Evolutionary conservation across 2,329 filamentous ascomycete species (phyloP).

Genomic region (Zymoseptoria tritici): DNA sequence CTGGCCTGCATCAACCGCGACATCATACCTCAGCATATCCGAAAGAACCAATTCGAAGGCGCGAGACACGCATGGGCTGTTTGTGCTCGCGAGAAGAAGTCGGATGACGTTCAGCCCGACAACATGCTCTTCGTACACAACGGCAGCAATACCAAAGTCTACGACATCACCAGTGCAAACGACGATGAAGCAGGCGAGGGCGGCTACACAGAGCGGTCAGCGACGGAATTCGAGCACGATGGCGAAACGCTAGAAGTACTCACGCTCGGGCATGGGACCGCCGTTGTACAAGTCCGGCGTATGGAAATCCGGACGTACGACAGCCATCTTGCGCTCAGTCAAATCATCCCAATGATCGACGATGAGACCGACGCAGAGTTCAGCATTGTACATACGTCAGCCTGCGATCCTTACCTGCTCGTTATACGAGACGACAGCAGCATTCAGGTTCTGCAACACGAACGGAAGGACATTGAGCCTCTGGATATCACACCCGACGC

Average conservation of each 20-base stretch:
- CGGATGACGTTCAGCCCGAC: not conserved
- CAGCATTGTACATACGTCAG: constrained; percentile 69
- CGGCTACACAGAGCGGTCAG: constrained; percentile 49
- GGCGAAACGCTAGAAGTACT: constrained; percentile 81
- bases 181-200: constrained; percentile 3
- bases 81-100: constrained; percentile 23
- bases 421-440: constrained; percentile 78
- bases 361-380: constrained; percentile 80
- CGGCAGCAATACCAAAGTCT: constrained; percentile 22
- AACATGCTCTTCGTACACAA: constrained; percentile 25
- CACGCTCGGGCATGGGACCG: constrained; percentile 68
- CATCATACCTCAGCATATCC: constrained; percentile 65
- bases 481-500: constrained; percentile 56
- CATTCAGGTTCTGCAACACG: constrained; percentile 66
- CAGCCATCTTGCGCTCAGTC: constrained; percentile 78
- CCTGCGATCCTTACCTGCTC: constrained; percentile 78
- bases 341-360: constrained; percentile 88
- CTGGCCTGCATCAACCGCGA: constrained; percentile 71
- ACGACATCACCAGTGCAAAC: constrained; percentile 13
- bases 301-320: constrained; percentile 88
- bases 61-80: constrained; percentile 77
- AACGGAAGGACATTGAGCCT: constrained; percentile 58
- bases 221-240: constrained; percentile 86
- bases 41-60: constrained; percentile 63
- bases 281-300: constrained; percentile 79